phyloP scores from a whole-genome alignment of 2,329 filamentous ascomycete species.

The Fusarium temperatum region DNA sequence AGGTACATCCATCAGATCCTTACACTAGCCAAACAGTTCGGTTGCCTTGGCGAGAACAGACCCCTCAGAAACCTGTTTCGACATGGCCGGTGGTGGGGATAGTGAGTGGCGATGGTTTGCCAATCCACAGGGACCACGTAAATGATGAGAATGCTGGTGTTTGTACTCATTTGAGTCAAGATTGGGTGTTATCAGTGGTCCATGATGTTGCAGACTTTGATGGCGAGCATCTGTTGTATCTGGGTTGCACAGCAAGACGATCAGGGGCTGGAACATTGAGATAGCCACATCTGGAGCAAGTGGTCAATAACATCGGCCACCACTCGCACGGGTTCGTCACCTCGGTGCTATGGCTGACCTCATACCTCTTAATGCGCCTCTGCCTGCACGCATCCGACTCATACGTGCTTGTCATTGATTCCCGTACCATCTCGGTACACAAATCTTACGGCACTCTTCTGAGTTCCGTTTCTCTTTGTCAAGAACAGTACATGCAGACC shows the following conservation, averaged over 20 bases:
- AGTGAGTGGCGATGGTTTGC: accelerated
- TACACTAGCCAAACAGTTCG: neutral
- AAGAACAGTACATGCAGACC: neutral
- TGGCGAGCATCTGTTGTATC: neutral
- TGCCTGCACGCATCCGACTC: no score
- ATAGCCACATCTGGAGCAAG: neutral
- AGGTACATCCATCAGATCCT: neutral
- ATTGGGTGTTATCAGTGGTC: neutral
- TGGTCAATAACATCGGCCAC: neutral
- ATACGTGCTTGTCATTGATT: neutral
- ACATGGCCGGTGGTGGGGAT: neutral
- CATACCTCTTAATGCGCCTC: neutral
- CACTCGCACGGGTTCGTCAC: accelerated
- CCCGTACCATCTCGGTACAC: neutral
- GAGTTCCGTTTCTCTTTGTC: neutral
- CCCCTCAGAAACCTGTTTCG: accelerated
- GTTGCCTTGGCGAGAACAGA: neutral
- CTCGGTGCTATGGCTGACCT: accelerated
- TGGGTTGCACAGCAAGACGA: neutral
- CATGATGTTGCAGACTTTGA: no score
- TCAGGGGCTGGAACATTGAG: neutral
- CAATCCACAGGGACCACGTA: accelerated
- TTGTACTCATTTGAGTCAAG: accelerated
- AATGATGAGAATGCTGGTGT: neutral
- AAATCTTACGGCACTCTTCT: neutral